Conservation (phyloP, 2,329 filamentous ascomycete genomes). For the Colletotrichum lini region DNA sequence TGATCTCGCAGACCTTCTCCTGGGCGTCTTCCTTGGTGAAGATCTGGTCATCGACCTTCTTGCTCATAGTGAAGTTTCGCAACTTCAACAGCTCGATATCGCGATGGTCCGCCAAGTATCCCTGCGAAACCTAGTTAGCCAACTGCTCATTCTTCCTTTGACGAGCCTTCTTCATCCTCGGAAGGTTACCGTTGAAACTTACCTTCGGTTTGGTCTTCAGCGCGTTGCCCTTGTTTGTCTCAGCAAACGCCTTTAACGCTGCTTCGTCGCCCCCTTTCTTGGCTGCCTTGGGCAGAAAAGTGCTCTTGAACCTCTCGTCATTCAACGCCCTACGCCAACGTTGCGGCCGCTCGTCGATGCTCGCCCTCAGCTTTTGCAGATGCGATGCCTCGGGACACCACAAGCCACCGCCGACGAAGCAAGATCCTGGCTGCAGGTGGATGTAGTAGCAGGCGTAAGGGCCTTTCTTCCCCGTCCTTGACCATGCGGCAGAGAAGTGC, state of each 20-base stretch:
- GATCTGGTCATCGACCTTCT: conserved; percentile 75
- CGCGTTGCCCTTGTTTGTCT: conserved; percentile 79
- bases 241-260: conserved; percentile 78
- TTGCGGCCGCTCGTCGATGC: conserved; percentile 81
- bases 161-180: neutral
- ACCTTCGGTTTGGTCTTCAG: conserved; percentile 91
- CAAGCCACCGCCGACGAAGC: conserved; percentile 84
- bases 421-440: conserved; percentile 80
- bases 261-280: conserved; percentile 68
- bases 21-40: conserved; percentile 75
- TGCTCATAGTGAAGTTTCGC: conserved; percentile 82
- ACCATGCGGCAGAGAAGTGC: conserved; percentile 89
- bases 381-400: conserved; percentile 82
- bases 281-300: conserved; percentile 69
- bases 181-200: conserved; percentile 46
- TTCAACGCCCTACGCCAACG: conserved; percentile 78
- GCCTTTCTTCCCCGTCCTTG: conserved; percentile 87
- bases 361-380: conserved; percentile 77
- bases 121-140: conserved; percentile 62
- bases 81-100: conserved; percentile 88
- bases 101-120: conserved; percentile 79
- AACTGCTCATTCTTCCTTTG: neutral
- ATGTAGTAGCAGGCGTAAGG: conserved; percentile 92
- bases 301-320: conserved; percentile 71
- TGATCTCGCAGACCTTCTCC: conserved; percentile 73